Base-by-base conservation (phyloP, 352 stramenopile species). In the Phytophthora agathidicida region DNA sequence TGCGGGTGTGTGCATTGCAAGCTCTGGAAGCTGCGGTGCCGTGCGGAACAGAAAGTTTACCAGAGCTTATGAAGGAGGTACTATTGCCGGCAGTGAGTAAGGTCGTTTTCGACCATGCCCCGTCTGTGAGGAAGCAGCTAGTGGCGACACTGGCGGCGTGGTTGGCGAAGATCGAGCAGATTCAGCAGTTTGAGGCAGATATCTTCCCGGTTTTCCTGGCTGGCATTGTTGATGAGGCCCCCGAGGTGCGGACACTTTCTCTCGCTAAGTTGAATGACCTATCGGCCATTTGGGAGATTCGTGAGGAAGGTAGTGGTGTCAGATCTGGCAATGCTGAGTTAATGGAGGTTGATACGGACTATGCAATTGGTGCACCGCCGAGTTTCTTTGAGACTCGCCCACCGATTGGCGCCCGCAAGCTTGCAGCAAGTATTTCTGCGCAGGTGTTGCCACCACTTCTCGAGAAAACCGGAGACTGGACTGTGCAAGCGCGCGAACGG, bases 381-480 rank as follows among this genome's bases (percentile, higher is more conserved):
- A 46, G 72, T 33, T 85, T 75, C 38, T 94, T 91, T 23, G n/a
- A 58, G 2, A 54, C 50, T 11, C 77, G 80, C 13, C 81, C 81
- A 11, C 77, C 73, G 0, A 35, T 70, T 37, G 80, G 75, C 13
- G 78, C 64, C 16, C 75, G 80, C 11, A 73, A 75, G 28, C 47
- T 93, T 31, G 79, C 79, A 13, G 38, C 35, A 26, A 88, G 70
- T 32, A 60, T 91, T 17, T 64, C 75, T 28, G 47, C 53, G 2
- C 61, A 89, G 9, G 58, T 92, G 8, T 44, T 93, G 11, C 74
- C 81, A 10, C 27, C 56, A 10, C 62, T 95, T 11, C 58, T 95
- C 7, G 82, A 91, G 31, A 88, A 85, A 68, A 88, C 77, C 2
- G 67, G 61, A 44, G 86, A 95, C 58, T 95, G 86, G 86, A 95